These are phyloP conservation scores for Scutellaria galericulata DNA, from an alignment of 257 asterid genomes.

Conservation along the genomic window DNA sequence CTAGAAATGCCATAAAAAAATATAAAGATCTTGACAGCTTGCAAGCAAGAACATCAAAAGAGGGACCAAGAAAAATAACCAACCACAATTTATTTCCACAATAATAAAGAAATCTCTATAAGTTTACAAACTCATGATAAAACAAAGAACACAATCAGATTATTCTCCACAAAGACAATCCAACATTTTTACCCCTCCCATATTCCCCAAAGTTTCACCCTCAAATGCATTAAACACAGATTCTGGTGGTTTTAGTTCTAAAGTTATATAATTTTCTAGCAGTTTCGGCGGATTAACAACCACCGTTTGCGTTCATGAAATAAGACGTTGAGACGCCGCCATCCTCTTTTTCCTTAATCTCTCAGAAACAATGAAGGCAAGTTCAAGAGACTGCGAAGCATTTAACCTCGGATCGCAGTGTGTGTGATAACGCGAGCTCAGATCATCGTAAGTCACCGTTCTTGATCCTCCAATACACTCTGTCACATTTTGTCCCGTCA, in stretches of 20 bases:
- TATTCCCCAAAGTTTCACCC: background rate
- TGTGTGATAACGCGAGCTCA: conserved; percentile 85
- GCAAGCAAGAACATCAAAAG: background rate
- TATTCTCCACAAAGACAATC: conserved; percentile 16
- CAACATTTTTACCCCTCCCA: background rate
- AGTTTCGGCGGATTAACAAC: conserved; percentile 41
- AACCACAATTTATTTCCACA: conserved; percentile 32
- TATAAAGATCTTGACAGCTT: too few relatives aligned
- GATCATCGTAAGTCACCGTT: conserved; percentile 72
- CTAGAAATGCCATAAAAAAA: too few relatives aligned
- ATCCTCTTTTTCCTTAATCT: conserved; percentile 69
- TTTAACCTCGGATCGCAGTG: conserved; percentile 83
- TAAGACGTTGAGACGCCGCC: conserved; percentile 53
- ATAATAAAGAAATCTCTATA: conserved; percentile 13
- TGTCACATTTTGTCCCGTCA: conserved; percentile 89
- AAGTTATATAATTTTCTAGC: conserved; percentile 9
- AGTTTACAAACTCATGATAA: conserved; percentile 18
- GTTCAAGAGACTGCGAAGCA: conserved; percentile 87
- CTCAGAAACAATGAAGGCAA: conserved; percentile 75
- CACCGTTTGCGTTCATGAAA: conserved; percentile 32
- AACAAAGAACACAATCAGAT: conserved; percentile 23
- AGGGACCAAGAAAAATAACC: background rate
- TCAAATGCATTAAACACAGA: background rate
- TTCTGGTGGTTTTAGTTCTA: background rate
- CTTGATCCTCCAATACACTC: conserved; percentile 89